These are phyloP conservation scores for Entomortierella chlamydospora DNA, from an alignment of 192 early-diverging fungal species.

Conservation along the genomic window DNA sequence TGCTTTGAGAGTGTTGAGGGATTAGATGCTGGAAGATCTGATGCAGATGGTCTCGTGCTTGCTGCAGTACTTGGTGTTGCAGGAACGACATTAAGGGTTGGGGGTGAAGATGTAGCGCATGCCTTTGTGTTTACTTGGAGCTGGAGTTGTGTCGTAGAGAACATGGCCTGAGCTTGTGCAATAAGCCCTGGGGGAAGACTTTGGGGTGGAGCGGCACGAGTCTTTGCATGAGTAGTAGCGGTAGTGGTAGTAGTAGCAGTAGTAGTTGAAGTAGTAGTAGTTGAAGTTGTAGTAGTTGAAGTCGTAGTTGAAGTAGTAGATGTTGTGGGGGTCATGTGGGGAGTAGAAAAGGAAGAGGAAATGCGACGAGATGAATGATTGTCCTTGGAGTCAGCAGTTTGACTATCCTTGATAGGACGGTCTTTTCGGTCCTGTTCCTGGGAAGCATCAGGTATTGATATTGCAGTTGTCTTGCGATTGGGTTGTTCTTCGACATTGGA, in stretches of 20 bases:
- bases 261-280: neutral
- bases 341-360: neutral
- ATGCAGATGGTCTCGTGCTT: conserved; percentile 1
- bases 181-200: conserved; percentile 28
- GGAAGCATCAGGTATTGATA: neutral
- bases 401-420: neutral
- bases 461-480: neutral
- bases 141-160: conserved; percentile 36
- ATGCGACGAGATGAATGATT: neutral
- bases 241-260: neutral
- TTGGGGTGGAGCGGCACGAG: conserved; percentile 4
- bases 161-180: conserved; percentile 31
- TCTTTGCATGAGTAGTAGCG: neutral
- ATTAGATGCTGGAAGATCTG: conserved; percentile 30
- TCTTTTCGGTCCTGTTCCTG: neutral
- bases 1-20: conserved; percentile 52
- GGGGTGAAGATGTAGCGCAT: conserved; percentile 26
- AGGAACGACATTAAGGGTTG: conserved; percentile 44
- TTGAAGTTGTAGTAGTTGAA: neutral
- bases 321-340: neutral
- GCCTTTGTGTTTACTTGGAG: conserved; percentile 50
- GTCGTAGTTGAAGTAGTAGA: neutral
- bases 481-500: neutral
- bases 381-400: neutral
- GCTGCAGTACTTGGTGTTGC: conserved; percentile 32